Evolutionary conservation across 2,329 filamentous ascomycete species (phyloP).

Genomic region (Dactylellina cionopaga): DNA sequence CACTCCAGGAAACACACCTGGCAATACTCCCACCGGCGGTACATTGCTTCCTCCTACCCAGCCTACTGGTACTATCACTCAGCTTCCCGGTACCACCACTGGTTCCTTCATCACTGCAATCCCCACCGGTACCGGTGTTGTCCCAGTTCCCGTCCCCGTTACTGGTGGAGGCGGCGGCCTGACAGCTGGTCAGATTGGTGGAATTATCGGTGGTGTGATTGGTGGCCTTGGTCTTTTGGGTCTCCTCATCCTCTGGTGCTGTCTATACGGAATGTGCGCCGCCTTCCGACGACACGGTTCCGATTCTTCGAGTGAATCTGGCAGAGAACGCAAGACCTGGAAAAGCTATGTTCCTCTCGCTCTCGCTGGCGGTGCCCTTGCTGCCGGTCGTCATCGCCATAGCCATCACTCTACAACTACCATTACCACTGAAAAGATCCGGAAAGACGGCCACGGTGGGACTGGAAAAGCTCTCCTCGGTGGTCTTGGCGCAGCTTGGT

Average conservation of each 20-base stretch:
- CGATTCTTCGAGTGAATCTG: slow-evolving; percentile 12
- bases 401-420: slow-evolving; percentile 42
- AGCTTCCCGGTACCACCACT: slow-evolving; percentile 32
- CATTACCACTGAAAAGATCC: slow-evolving; percentile 36
- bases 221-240: slow-evolving; percentile 46
- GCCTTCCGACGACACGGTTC: slow-evolving; percentile 18
- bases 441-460: slow-evolving; percentile 8
- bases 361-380: slow-evolving; percentile 38
- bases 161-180: slow-evolving; percentile 32
- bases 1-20: slow-evolving; percentile 43
- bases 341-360: slow-evolving; percentile 43
- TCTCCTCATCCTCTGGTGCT: slow-evolving; percentile 51
- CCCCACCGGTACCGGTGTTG: slow-evolving; percentile 33
- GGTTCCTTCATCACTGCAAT: slow-evolving; percentile 47
- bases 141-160: slow-evolving; percentile 39
- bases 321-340: slow-evolving; percentile 36
- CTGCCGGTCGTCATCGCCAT: slow-evolving; percentile 36
- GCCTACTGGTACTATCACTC: slow-evolving; percentile 28
- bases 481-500: slow-evolving; percentile 40
- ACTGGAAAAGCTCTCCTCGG: slow-evolving; percentile 39
- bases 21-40: slow-evolving; percentile 27
- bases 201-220: slow-evolving; percentile 51
- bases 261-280: slow-evolving; percentile 44
- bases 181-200: slow-evolving; percentile 51
- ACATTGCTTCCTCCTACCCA: slow-evolving; percentile 31